phyloP scores from a whole-genome alignment of 768 basidiomycete species.

The Rickenella mellea region DNA sequence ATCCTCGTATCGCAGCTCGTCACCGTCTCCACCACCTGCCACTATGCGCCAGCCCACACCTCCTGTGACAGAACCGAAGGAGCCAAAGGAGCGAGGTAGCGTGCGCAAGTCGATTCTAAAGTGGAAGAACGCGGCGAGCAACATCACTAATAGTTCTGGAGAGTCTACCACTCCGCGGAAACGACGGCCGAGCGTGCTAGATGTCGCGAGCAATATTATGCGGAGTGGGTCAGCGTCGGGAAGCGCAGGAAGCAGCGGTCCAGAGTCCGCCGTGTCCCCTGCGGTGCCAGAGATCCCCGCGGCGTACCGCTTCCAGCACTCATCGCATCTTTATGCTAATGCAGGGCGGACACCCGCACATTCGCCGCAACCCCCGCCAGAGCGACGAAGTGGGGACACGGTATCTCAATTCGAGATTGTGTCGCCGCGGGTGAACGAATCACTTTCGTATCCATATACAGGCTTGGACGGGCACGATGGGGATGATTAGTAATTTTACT shows the following conservation, averaged over 20 bases:
- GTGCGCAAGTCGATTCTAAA: slow-evolving; percentile 68
- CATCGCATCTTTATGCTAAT: not conserved
- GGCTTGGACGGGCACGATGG: too few species aligned
- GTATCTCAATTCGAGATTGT: slow-evolving; percentile 61
- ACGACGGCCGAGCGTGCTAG: slow-evolving; percentile 39
- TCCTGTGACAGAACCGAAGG: slow-evolving; percentile 21
- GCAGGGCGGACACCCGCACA: not conserved
- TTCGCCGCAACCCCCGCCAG: slow-evolving; percentile 13
- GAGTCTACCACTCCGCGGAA: slow-evolving; percentile 24
- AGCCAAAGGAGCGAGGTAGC: slow-evolving; percentile 29
- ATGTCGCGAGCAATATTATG: slow-evolving; percentile 19
- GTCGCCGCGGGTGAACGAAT: too few species aligned
- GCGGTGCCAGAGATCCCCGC: slow-evolving; percentile 32
- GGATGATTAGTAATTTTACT: too few species aligned
- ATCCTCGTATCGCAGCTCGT: too few species aligned
- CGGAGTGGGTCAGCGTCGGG: slow-evolving; percentile 21
- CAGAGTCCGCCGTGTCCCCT: slow-evolving; percentile 59
- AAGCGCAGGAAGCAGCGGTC: slow-evolving; percentile 15
- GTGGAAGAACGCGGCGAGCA: slow-evolving; percentile 13
- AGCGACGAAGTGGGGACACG: slow-evolving; percentile 25
- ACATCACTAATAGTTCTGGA: slow-evolving; percentile 23
- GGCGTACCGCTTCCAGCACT: slow-evolving; percentile 1
- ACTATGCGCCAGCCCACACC: slow-evolving; percentile 5
- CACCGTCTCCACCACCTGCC: slow-evolving; percentile 8
- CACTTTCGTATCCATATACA: too few species aligned